Evolutionary conservation across 1,284 basidiomycete genomes (phyloP).

Genomic region (Phellinidium pouzarii): DNA sequence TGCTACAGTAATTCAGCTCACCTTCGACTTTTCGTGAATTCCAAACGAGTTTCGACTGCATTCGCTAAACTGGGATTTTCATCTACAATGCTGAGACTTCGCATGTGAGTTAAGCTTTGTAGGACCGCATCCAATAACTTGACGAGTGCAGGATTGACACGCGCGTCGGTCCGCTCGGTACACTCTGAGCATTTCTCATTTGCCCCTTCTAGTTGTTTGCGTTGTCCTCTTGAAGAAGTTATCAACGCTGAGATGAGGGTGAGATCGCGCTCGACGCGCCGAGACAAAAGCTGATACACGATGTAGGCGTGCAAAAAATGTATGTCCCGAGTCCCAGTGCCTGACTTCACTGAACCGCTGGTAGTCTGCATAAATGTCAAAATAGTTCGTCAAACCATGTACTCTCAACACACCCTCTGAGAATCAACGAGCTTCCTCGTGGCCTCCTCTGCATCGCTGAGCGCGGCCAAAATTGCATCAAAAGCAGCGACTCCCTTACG

Average conservation of each 20-base stretch:
- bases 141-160: slow-evolving; percentile 77
- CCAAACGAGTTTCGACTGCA: slow-evolving; percentile 69
- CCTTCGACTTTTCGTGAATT: slow-evolving; percentile 71
- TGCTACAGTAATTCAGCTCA: slow-evolving; percentile 25
- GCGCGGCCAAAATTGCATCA: slow-evolving; percentile 72
- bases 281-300: slow-evolving; percentile 77
- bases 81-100: slow-evolving; percentile 78
- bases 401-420: slow-evolving; percentile 54
- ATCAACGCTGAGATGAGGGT: slow-evolving; percentile 70
- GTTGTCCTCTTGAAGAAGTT: slow-evolving; percentile 32
- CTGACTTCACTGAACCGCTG: slow-evolving; percentile 27
- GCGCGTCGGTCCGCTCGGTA: slow-evolving; percentile 51
- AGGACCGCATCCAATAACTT: slow-evolving; percentile 83
- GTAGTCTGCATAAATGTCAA: slow-evolving; percentile 22
- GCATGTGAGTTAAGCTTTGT: slow-evolving; percentile 79
- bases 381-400: neutral
- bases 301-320: slow-evolving; percentile 83
- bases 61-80: slow-evolving; percentile 77
- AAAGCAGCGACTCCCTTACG: slow-evolving; percentile 76
- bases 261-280: slow-evolving; percentile 83
- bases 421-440: slow-evolving; percentile 73
- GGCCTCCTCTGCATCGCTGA: slow-evolving; percentile 85
- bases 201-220: slow-evolving; percentile 24
- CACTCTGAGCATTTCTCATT: slow-evolving; percentile 22
- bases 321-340: slow-evolving; percentile 57